Conservation (phyloP, 495 filamentous ascomycete species). For the Penicillium psychrofluorescens region DNA sequence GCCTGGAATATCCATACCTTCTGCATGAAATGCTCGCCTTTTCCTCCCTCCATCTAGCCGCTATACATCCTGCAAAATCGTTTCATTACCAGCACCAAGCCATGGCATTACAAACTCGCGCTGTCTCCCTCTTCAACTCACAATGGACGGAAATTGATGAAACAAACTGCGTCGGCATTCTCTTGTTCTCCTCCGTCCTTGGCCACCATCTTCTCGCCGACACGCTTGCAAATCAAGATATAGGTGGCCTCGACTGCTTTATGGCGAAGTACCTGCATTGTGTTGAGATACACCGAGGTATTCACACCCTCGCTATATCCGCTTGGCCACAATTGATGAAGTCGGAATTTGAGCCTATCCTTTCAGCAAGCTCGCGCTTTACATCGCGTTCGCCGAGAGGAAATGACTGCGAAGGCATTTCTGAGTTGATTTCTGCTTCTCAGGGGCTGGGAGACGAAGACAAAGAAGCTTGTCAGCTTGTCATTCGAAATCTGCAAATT, state of each 20-base stretch:
- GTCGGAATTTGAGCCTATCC: slow-evolving; percentile 9
- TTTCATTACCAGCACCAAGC: slow-evolving; percentile 32
- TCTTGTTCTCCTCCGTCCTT: no score
- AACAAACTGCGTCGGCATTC: no score
- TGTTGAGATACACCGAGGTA: slow-evolving; percentile 29
- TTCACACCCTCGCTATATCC: slow-evolving; percentile 18
- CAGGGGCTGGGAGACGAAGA: slow-evolving; percentile 7
- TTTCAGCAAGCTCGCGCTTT: slow-evolving; percentile 15
- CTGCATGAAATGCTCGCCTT: slow-evolving; percentile 38
- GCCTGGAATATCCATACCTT: slow-evolving; percentile 26
- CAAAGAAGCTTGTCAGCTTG: slow-evolving; percentile 15
- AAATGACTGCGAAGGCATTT: no score
- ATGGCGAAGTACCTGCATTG: slow-evolving; percentile 27
- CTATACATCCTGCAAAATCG: slow-evolving; percentile 16
- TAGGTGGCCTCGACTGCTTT: slow-evolving; percentile 10
- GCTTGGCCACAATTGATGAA: slow-evolving; percentile 15
- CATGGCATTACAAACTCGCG: slow-evolving; percentile 36
- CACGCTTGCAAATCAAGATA: no score
- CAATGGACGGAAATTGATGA: not conserved
- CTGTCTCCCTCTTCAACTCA: slow-evolving; percentile 36
- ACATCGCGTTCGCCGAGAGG: not conserved
- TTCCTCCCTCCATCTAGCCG: slow-evolving; percentile 32
- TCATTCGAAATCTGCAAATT: slow-evolving; percentile 14
- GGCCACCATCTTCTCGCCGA: no score
- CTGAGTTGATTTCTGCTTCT: no score